Evolutionary conservation across 495 filamentous ascomycete genomes (phyloP), one percentile per base, ranked within the genome.

Genomic region (Penicillium lividum): DNA sequence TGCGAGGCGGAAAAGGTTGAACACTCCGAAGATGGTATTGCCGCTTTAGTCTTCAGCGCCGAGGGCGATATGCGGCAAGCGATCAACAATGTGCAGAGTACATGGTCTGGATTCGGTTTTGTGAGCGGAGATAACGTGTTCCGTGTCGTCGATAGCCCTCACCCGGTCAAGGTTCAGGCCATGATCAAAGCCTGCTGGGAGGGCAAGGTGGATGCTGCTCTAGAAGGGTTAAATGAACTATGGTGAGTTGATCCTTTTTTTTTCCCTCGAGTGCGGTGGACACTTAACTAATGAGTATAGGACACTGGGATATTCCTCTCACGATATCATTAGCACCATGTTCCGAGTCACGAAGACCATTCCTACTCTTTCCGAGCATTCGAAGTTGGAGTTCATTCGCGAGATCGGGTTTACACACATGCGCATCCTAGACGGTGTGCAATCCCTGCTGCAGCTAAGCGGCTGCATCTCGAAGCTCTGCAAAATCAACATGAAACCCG

Each of bases 351-450:
- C 95, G 22, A 99, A 99, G 77, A 94, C 91, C 5, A 89, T 96
- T 44, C 86, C 89, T 1, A 88, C 86, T 3, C 77, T 99, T 44
- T 93, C 90, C 51, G 94, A 99, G 76, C 91, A 98, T 72, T 82
- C 91, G 22, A 94, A 97, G 74, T 76, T 99, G 53, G 91, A 96
- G 68, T 98, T 99, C 61, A 95, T 98, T 66, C 90, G 89, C 72
- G 95, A 97, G 74, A 98, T 99, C 71, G 94, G 94, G 15, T 99
- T 99, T 72, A 96, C 95, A 15, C 94, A 99, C 68, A 99, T 99
- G 94, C 90, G 95, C 64, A 93, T 99, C 53, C 77, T 98, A 42
- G 94, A 99, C 62, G 94, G 94, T 25, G 91, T 99, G 51, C 92
- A 97, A 76, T 97, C 93, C 3, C 77, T 97, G 43, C 83, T 98